Percentiles rank a stretch among this genome's conserved stretches.
Conservation (phyloP, 2,329 filamentous ascomycete genomes). For the Trichophyton equinum region DNA sequence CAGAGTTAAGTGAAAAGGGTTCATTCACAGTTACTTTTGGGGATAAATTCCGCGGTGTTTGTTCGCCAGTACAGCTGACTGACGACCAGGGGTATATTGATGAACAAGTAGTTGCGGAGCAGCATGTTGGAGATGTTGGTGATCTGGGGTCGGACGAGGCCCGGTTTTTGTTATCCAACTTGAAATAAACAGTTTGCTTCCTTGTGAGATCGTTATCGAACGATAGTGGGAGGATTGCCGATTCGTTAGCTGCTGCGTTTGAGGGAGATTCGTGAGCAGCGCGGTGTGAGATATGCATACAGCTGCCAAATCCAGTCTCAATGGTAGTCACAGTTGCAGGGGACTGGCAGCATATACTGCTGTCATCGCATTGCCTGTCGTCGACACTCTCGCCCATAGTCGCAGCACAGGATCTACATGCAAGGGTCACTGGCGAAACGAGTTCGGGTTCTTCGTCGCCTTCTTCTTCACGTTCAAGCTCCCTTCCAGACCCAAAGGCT, state of each 20-base stretch:
- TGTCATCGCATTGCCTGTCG: neutral
- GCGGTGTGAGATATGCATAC: neutral
- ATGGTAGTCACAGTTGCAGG: neutral
- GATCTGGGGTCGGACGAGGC: neutral
- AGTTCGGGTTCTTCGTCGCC: neutral
- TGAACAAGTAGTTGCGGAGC: neutral
- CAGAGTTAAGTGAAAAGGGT: constrained; percentile 12
- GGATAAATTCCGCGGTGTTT: neutral
- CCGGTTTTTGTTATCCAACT: neutral
- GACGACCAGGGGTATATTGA: neutral
- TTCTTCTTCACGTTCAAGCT: neutral
- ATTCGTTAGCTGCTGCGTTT: neutral
- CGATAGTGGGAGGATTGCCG: neutral
- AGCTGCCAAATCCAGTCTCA: neutral
- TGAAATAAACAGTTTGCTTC: neutral
- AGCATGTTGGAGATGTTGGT: neutral
- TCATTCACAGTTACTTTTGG: constrained; percentile 12
- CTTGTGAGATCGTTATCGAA: neutral
- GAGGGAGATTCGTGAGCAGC: neutral
- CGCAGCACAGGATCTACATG: neutral
- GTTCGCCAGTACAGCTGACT: neutral
- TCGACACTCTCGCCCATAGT: neutral
- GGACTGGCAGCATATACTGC: neutral
- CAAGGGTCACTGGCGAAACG: neutral
- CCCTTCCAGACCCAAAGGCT: neutral